A percentile compares a stretch with the other conserved stretches of the same genome.
Conservation (phyloP, 78 protist species). For the Corallochytrium limacisporum region DNA sequence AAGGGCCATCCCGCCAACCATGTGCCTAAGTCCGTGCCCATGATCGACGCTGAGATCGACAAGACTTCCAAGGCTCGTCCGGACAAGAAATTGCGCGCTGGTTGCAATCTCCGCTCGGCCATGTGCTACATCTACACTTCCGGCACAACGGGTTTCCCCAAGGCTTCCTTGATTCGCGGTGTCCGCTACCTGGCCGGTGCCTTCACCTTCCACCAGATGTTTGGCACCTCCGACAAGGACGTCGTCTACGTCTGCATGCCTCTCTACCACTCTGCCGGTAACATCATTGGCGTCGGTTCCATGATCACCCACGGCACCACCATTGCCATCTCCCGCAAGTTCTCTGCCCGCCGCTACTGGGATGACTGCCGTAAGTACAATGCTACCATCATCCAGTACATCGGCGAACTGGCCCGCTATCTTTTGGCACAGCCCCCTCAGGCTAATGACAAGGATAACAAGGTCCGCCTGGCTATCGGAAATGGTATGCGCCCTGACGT, state of each 20-base stretch:
- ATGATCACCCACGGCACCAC: background rate
- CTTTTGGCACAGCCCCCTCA: constrained; percentile 8
- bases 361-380: background rate
- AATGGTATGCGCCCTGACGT: constrained; percentile 49
- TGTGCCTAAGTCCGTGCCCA: too few species aligned
- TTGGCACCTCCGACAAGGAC: background rate
- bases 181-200: constrained; percentile 3
- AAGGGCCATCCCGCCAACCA: too few species aligned
- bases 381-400: constrained; percentile 25
- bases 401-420: constrained; percentile 47
- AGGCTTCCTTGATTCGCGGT: constrained; percentile 25
- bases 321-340: background rate
- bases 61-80: too few species aligned
- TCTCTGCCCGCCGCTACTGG: constrained; percentile 24
- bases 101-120: background rate
- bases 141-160: constrained; percentile 57
- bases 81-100: too few species aligned
- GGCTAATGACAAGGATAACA: background rate
- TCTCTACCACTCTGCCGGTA: constrained; percentile 32
- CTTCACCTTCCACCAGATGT: background rate
- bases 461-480: constrained; percentile 36
- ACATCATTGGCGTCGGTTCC: background rate
- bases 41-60: too few species aligned
- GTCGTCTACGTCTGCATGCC: constrained; percentile 14
- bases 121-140: constrained; percentile 21